Evolutionary conservation across 2,329 filamentous ascomycete genomes (phyloP).

Genomic region (Rutstroemia sp.): DNA sequence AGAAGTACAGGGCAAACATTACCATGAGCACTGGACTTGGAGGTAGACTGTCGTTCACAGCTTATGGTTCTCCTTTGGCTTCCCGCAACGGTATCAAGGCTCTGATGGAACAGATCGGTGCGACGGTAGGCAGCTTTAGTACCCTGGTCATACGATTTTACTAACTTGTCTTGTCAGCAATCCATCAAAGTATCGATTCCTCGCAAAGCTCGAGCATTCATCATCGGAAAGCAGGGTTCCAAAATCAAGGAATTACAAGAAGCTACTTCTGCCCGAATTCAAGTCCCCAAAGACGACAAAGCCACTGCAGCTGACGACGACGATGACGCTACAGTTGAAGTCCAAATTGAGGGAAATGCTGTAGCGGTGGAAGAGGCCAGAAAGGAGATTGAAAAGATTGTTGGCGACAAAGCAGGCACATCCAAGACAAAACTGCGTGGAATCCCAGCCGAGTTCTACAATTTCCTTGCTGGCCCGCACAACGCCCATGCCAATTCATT

Average conservation of each 20-base stretch:
- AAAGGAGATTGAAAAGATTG: slow-evolving; percentile 79
- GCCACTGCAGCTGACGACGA: slow-evolving; percentile 55
- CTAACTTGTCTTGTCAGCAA: slow-evolving; percentile 38
- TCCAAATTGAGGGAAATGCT: slow-evolving; percentile 85
- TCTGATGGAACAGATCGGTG: slow-evolving; percentile 78
- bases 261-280: slow-evolving; percentile 81
- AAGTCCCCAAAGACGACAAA: slow-evolving; percentile 76
- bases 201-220: slow-evolving; percentile 73
- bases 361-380: slow-evolving; percentile 78
- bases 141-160: slow-evolving; percentile 2
- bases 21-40: slow-evolving; percentile 67
- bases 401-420: slow-evolving; percentile 75
- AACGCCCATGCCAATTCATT: slow-evolving; percentile 61
- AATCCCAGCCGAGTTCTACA: slow-evolving; percentile 88
- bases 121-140: slow-evolving; percentile 52
- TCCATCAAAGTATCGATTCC: slow-evolving; percentile 73
- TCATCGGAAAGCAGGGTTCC: slow-evolving; percentile 87
- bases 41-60: slow-evolving; percentile 73
- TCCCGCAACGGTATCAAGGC: slow-evolving; percentile 71
- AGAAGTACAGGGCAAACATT: slow-evolving; percentile 79
- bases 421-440: slow-evolving; percentile 74
- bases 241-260: slow-evolving; percentile 88
- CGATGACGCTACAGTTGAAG: slow-evolving; percentile 74
- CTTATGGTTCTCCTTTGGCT: slow-evolving; percentile 70
- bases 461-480: slow-evolving; percentile 80